phyloP scores from a whole-genome alignment of 1,139 yeast genomes.

The Candida dubliniensis region DNA sequence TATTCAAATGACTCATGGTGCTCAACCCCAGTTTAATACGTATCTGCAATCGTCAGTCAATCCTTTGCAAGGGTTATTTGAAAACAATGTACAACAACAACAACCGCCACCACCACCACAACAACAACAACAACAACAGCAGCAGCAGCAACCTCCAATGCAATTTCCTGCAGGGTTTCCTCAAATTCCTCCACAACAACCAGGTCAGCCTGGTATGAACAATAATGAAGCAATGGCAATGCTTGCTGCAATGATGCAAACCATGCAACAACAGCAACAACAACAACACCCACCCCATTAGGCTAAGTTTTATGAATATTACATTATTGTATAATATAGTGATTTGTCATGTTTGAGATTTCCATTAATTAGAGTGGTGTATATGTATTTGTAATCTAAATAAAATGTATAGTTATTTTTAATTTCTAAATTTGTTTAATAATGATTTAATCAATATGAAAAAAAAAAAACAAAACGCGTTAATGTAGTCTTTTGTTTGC shows the following conservation, averaged over 20 bases:
- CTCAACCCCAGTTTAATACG: conserved; percentile 37
- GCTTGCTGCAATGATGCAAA: conserved; percentile 16
- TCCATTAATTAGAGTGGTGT: too few species aligned
- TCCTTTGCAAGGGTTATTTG: conserved; percentile 54
- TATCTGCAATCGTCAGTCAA: conserved; percentile 42
- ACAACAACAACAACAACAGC: conserved; percentile 15
- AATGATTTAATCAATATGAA: neutral
- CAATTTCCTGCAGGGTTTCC: conserved; percentile 8
- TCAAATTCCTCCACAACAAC: conserved; percentile 15
- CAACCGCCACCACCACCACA: conserved; percentile 14
- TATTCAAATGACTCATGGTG: conserved; percentile 26
- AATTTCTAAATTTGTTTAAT: neutral
- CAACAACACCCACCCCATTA: conserved; percentile 6
- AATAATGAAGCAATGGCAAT: conserved; percentile 7
- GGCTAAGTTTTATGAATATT: too few species aligned
- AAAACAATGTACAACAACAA: conserved; percentile 16
- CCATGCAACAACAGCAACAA: conserved; percentile 18
- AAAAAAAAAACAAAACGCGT: too few species aligned
- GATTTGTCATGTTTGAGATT: too few species aligned
- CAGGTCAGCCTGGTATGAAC: conserved; percentile 4
- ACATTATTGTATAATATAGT: too few species aligned
- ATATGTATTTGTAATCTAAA: neutral
- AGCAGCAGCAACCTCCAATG: conserved; percentile 12
- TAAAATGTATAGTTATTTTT: neutral
- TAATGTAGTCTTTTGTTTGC: neutral